Evolutionary conservation across 2,329 filamentous ascomycete species (phyloP).

Genomic region (Cucurbitaria berberidis): DNA sequence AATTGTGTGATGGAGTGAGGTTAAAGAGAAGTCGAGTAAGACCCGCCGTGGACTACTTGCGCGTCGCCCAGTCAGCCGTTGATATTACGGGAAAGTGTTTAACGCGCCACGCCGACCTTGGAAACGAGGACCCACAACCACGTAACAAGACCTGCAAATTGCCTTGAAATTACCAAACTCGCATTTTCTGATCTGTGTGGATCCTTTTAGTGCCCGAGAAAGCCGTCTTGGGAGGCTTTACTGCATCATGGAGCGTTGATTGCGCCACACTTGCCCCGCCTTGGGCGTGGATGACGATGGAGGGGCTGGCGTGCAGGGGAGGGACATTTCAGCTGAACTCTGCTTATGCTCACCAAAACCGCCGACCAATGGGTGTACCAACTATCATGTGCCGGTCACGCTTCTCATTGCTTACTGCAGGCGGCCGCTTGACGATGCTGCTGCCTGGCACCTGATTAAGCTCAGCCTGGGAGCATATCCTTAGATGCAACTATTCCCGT

Average conservation of each 20-base stretch:
- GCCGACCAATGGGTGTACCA: background rate
- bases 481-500: background rate
- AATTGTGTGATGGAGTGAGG: background rate
- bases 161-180: background rate
- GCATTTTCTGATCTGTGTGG: background rate
- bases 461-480: background rate
- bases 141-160: background rate
- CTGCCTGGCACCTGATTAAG: background rate
- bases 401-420: background rate
- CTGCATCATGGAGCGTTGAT: conserved; percentile 6
- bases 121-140: conserved; percentile 6
- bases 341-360: background rate
- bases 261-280: conserved; percentile 19
- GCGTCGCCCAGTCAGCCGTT: conserved; percentile 15
- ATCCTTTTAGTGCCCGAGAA: background rate
- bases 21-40: conserved; percentile 5
- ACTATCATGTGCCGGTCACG: background rate
- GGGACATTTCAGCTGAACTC: conserved; percentile 1
- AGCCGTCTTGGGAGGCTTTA: conserved; percentile 5
- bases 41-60: conserved; percentile 5
- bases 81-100: conserved; percentile 13
- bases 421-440: background rate
- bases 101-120: conserved; percentile 10
- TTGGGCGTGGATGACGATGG: conserved; percentile 1
- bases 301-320: background rate